Evolutionary conservation across 2,329 filamentous ascomycete genomes (phyloP).

Genomic region (Davidsoniella australis): DNA sequence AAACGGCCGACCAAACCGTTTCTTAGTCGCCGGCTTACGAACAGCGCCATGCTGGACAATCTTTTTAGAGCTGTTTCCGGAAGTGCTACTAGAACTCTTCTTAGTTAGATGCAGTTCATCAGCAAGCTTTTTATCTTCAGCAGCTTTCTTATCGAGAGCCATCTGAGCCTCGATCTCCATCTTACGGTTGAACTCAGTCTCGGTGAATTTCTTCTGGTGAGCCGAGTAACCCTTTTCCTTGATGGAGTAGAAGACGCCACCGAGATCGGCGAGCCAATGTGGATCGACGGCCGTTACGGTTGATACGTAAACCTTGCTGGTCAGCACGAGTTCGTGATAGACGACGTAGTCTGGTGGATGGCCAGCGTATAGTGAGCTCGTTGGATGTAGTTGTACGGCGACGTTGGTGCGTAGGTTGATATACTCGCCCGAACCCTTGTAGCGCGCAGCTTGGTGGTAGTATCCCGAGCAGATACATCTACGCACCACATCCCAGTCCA

Average conservation of each 20-base stretch:
- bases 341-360: constrained; percentile 94
- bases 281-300: constrained; percentile 93
- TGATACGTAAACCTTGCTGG: constrained; percentile 94
- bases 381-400: constrained; percentile 85
- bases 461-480: constrained; percentile 96
- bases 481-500: constrained; percentile 89
- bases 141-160: constrained; percentile 62
- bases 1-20: constrained; percentile 13
- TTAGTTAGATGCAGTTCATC: constrained; percentile 36
- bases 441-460: constrained; percentile 92
- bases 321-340: constrained; percentile 95
- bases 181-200: constrained; percentile 79
- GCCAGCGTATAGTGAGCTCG: constrained; percentile 81
- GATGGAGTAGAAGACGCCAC: constrained; percentile 91
- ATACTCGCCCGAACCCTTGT: constrained; percentile 94
- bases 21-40: constrained; percentile 26
- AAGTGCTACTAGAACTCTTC: constrained; percentile 15
- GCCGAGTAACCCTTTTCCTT: constrained; percentile 95
- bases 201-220: constrained; percentile 68
- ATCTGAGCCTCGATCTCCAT: constrained; percentile 91
- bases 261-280: constrained; percentile 90
- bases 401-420: constrained; percentile 91
- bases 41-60: constrained; percentile 45
- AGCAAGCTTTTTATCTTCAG: constrained; percentile 37
- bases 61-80: constrained; percentile 29